Evolutionary conservation across 1,284 basidiomycete genomes (phyloP).

Genomic region (Trametes polyzona): DNA sequence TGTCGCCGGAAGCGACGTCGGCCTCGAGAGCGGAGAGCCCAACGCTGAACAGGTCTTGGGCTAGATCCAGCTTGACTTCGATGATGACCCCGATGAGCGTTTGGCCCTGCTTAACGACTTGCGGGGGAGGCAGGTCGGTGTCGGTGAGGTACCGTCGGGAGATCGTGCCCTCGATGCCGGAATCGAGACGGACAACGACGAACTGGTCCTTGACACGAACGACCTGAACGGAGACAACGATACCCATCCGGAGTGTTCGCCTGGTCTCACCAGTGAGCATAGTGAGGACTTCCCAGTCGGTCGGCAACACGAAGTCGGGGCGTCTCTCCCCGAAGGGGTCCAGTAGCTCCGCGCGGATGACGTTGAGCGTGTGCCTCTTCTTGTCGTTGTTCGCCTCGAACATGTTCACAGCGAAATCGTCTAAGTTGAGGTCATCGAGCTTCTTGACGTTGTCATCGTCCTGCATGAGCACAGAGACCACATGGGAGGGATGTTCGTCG

Average conservation of each 20-base stretch:
- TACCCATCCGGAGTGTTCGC: conserved; percentile 77
- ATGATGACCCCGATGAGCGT: conserved; percentile 85
- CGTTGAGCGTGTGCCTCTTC: conserved; percentile 87
- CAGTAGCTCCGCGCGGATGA: conserved; percentile 90
- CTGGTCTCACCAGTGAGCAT: conserved; percentile 96
- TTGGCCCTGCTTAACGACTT: conserved; percentile 72
- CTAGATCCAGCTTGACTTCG: conserved; percentile 67
- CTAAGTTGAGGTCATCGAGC: conserved; percentile 90
- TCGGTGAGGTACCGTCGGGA: conserved; percentile 69
- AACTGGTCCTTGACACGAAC: conserved; percentile 57
- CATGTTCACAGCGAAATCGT: conserved; percentile 95
- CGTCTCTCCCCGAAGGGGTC: conserved; percentile 85
- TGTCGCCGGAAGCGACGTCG: conserved; percentile 74
- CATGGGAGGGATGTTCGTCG: conserved; percentile 88
- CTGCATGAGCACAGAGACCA: conserved; percentile 84
- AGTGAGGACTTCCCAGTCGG: conserved; percentile 84
- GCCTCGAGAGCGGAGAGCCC: conserved; percentile 77
- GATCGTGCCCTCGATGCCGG: conserved; percentile 89
- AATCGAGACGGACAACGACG: conserved; percentile 80
- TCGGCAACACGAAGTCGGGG: conserved; percentile 67
- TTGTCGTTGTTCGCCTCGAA: conserved; percentile 82
- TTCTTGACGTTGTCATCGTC: conserved; percentile 83
- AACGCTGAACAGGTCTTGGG: conserved; percentile 68
- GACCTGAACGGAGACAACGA: conserved; percentile 86
- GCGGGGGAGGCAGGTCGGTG: conserved; percentile 45